Conservation (phyloP, 2,329 filamentous ascomycete species). For the Purpureocillium lavendulum region DNA sequence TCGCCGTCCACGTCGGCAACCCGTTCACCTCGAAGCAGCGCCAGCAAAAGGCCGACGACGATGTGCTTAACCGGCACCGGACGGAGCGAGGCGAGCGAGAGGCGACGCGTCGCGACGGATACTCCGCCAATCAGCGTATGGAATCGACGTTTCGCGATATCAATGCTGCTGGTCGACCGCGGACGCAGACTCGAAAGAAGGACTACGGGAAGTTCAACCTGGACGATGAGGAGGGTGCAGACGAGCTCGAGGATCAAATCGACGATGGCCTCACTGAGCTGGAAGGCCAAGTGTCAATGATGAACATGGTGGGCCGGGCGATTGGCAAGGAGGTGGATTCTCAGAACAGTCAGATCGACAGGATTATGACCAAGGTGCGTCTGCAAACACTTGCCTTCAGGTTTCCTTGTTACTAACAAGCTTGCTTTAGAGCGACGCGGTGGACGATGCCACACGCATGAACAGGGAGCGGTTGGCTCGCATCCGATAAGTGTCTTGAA, state of each 20-base stretch:
- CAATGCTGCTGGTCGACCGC: slow-evolving; percentile 15
- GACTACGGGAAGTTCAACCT: slow-evolving; percentile 62
- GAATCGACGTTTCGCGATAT: slow-evolving; percentile 40
- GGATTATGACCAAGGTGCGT: slow-evolving; percentile 76
- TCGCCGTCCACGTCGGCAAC: slow-evolving; percentile 70
- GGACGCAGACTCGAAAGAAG: slow-evolving; percentile 27
- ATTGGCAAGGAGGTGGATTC: slow-evolving; percentile 68
- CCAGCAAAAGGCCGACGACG: slow-evolving; percentile 55
- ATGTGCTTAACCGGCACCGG: slow-evolving; percentile 61
- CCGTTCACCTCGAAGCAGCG: slow-evolving; percentile 67
- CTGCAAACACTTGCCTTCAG: too few species aligned
- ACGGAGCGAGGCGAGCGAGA: slow-evolving; percentile 59
- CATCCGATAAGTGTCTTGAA: slow-evolving; percentile 29
- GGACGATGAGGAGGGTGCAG: slow-evolving; percentile 55
- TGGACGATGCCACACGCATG: slow-evolving; percentile 74
- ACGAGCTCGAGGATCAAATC: slow-evolving; percentile 43
- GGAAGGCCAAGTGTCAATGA: slow-evolving; percentile 57
- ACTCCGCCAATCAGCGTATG: slow-evolving; percentile 43
- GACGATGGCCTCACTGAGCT: slow-evolving; percentile 56
- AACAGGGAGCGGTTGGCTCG: slow-evolving; percentile 65
- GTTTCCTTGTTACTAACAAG: slow-evolving; percentile 19
- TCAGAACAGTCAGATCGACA: slow-evolving; percentile 68
- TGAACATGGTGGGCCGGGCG: slow-evolving; percentile 66
- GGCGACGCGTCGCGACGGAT: slow-evolving; percentile 45
- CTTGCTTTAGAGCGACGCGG: slow-evolving; percentile 63